phyloP scores from a whole-genome alignment of 306 rosid species.

The Fagus crenata region DNA sequence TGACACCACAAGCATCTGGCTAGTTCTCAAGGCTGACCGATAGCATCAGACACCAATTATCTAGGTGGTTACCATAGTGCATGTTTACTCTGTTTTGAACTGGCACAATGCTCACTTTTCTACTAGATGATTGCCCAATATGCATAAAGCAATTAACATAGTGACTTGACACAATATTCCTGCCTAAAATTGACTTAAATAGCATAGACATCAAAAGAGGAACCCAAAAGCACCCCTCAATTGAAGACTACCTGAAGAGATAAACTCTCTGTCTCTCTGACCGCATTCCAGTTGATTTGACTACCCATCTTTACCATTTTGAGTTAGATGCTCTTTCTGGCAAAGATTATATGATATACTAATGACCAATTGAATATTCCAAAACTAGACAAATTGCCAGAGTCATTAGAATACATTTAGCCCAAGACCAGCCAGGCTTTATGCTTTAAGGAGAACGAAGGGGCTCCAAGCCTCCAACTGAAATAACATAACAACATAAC shows the following conservation, averaged over 20 bases:
- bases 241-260: not conserved
- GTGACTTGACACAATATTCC: not conserved
- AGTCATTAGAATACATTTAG: conserved; percentile 3
- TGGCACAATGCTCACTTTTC: not conserved
- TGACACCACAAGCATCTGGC: conserved; percentile 5
- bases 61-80: not conserved
- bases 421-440: conserved; percentile 3
- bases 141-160: not conserved
- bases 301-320: too few species aligned
- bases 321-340: too few species aligned
- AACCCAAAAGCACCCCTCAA: not conserved
- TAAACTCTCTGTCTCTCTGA: not conserved
- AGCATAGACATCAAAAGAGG: too few species aligned
- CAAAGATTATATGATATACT: not conserved
- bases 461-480: not conserved
- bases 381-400: conserved; percentile 5
- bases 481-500: not conserved
- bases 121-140: not conserved
- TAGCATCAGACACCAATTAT: not conserved
- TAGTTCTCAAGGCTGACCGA: not conserved
- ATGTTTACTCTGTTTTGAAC: not conserved
- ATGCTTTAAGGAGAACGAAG: not conserved
- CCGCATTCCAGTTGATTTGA: too few species aligned
- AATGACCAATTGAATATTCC: too few species aligned
- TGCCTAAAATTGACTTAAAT: too few species aligned